A percentile compares a stretch with the other conserved stretches of the same genome.
Conservation (phyloP, 2,329 filamentous ascomycete species). For the Talaromyces rugulosus region DNA sequence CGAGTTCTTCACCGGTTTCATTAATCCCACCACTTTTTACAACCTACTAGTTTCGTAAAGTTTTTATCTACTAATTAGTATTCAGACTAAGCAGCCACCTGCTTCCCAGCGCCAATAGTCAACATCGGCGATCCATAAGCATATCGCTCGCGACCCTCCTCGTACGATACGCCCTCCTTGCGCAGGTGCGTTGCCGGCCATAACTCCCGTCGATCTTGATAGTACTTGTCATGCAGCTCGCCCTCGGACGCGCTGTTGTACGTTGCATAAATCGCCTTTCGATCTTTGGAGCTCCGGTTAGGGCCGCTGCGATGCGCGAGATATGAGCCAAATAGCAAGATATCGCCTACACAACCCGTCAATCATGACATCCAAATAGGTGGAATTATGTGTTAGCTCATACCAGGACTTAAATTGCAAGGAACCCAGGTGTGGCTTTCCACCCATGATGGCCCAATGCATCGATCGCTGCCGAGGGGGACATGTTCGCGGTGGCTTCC, state of each 20-base stretch:
- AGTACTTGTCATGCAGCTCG: constrained; percentile 41
- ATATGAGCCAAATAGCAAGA: constrained; percentile 39
- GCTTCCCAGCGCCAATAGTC: constrained; percentile 24
- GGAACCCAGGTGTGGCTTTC: constrained; percentile 30
- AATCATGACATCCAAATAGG: neutral
- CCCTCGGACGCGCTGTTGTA: constrained; percentile 40
- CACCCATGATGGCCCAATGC: constrained; percentile 34
- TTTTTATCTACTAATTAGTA: neutral
- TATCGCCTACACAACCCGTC: constrained; percentile 23
- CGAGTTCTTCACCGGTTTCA: too few species aligned
- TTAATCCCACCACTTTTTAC: neutral
- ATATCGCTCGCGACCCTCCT: constrained; percentile 31
- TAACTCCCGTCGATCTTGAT: constrained; percentile 35
- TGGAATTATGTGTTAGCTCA: neutral
- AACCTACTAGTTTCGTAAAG: neutral
- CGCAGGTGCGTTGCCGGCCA: constrained; percentile 41
- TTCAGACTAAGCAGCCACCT: neutral
- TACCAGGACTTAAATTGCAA: constrained; percentile 32
- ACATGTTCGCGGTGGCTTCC: constrained; percentile 35
- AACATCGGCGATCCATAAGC: constrained; percentile 38
- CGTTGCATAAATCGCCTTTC: constrained; percentile 41
- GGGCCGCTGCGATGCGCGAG: constrained; percentile 35
- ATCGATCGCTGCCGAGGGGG: constrained; percentile 30
- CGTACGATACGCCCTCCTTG: constrained; percentile 29
- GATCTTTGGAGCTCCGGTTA: constrained; percentile 31